A percentile compares a stretch with the other conserved stretches of the same genome.
Conservation (phyloP, 192 early-diverging fungal species). For the Diversispora epigaea region DNA sequence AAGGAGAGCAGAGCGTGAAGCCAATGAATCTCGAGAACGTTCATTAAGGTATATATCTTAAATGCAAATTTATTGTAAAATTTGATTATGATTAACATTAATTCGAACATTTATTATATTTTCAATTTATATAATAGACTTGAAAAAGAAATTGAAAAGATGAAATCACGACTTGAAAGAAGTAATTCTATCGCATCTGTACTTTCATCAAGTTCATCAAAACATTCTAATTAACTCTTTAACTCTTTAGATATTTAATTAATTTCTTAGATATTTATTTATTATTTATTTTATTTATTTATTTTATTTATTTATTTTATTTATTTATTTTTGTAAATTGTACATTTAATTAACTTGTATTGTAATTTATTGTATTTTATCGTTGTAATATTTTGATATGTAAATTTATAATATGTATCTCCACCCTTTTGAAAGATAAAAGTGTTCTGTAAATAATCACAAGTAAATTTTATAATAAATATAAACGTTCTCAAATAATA, state of each 20-base stretch:
- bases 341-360: too few species aligned
- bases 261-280: too few species aligned
- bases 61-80: neutral
- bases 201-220: neutral
- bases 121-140: conserved; percentile 28
- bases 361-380: too few species aligned
- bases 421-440: too few species aligned
- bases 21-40: conserved; percentile 38
- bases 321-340: too few species aligned
- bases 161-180: conserved; percentile 36
- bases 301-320: too few species aligned
- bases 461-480: too few species aligned
- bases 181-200: conserved; percentile 1
- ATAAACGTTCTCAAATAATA: too few species aligned
- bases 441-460: too few species aligned
- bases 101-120: neutral
- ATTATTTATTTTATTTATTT: too few species aligned
- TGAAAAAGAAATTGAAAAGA: conserved; percentile 43
- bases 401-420: too few species aligned
- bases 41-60: conserved; percentile 33
- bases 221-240: neutral
- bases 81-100: neutral
- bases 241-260: neutral
- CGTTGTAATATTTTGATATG: too few species aligned
- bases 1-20: conserved; percentile 40